Evolutionary conservation across 257 asterid genomes (phyloP).

Genomic region (Leptodermis oblonga): DNA sequence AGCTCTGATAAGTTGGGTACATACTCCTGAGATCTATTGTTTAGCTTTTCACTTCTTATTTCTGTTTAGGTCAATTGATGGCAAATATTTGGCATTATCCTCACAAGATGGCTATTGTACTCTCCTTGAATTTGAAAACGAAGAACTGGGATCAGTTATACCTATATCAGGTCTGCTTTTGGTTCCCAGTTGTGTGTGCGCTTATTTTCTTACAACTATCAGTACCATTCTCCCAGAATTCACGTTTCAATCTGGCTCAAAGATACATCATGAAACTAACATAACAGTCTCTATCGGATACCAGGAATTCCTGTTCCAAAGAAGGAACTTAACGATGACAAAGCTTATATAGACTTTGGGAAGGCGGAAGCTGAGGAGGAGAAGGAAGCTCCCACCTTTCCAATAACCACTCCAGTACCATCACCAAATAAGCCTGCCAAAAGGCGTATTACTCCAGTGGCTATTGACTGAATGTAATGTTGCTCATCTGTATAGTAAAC

Average conservation of each 20-base stretch:
- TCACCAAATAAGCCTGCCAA: constrained; percentile 44
- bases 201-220: constrained; percentile 6
- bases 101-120: constrained; percentile 99
- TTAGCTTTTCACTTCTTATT: not conserved
- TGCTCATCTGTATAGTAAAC: not conserved
- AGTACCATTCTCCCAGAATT: not conserved
- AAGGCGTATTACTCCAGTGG: constrained; percentile 83
- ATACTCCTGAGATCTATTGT: not conserved
- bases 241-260: constrained; percentile 23
- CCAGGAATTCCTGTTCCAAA: constrained; percentile 8
- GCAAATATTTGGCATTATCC: constrained; percentile 67
- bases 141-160: constrained; percentile 69
- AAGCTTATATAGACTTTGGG: constrained; percentile 27
- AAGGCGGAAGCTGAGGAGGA: constrained; percentile 27
- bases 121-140: constrained; percentile 79
- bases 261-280: constrained; percentile 15
- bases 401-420: constrained; percentile 26
- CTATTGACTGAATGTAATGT: constrained; percentile 39
- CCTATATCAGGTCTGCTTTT: constrained; percentile 45
- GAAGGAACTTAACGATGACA: not conserved
- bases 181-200: not conserved
- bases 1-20: not conserved
- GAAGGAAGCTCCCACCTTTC: constrained; percentile 33
- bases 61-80: constrained; percentile 64
- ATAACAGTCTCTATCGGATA: constrained; percentile 20